Conservation (phyloP, 2,329 filamentous ascomycete genomes). For the Talaromyces albobiverticillius region DNA sequence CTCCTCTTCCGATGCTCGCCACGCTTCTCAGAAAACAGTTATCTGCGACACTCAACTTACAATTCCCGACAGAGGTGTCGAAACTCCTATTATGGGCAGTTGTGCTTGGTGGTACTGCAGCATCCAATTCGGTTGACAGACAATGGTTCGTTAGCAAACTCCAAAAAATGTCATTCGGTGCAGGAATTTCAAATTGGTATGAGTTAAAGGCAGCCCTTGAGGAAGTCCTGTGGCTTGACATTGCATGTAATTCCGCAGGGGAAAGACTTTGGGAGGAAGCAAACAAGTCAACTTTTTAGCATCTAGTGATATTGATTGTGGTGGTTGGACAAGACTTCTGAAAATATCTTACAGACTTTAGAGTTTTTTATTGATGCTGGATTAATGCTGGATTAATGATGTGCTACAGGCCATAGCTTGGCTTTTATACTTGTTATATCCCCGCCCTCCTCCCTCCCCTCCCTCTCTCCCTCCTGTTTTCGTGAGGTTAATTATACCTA, state of each 20-base stretch:
- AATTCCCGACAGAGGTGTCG: conserved; percentile 16
- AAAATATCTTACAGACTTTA: too few relatives aligned
- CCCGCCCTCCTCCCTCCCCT: too few relatives aligned
- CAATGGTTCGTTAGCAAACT: neutral
- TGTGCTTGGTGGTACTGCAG: conserved; percentile 1
- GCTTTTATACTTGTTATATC: too few relatives aligned
- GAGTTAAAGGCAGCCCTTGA: neutral
- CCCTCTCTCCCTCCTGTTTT: too few relatives aligned
- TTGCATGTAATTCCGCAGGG: neutral
- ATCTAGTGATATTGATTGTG: too few relatives aligned
- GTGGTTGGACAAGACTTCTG: too few relatives aligned
- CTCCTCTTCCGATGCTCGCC: conserved; percentile 13
- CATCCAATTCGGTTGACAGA: neutral
- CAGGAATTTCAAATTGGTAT: neutral
- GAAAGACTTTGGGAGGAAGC: conserved; percentile 16
- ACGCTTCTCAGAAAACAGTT: conserved; percentile 2
- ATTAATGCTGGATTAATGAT: too few relatives aligned
- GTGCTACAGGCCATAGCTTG: too few relatives aligned
- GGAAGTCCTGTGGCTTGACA: neutral
- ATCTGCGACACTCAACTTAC: conserved; percentile 10
- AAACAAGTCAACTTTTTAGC: too few relatives aligned
- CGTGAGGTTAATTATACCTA: too few relatives aligned
- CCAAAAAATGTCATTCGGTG: neutral
- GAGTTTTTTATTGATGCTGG: too few relatives aligned
- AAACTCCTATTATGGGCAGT: too few relatives aligned